Evolutionary conservation across 371 early-diverging fungal species (phyloP).

Genomic region (Rhizopus arrhizus): DNA sequence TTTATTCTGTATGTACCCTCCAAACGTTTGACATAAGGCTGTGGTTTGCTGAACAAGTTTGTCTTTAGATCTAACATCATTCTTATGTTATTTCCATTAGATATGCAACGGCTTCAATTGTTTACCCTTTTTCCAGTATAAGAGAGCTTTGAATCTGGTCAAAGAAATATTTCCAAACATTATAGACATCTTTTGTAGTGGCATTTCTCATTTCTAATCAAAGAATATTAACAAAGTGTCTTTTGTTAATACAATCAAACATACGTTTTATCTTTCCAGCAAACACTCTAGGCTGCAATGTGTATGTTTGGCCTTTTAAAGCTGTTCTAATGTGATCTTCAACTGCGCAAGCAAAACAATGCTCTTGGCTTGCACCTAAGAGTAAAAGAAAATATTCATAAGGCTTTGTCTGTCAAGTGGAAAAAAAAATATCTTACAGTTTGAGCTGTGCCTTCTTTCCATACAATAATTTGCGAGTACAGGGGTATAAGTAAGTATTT

Average conservation of each 20-base stretch:
- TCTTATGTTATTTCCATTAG: background rate
- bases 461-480: slow-evolving; percentile 78
- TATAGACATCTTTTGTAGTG: slow-evolving; percentile 82
- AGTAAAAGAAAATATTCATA: background rate
- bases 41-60: slow-evolving; percentile 75
- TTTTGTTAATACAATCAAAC: slow-evolving; percentile 11
- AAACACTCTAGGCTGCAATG: slow-evolving; percentile 66
- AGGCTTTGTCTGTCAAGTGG: background rate
- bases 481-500: slow-evolving; percentile 87
- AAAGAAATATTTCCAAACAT: slow-evolving; percentile 76
- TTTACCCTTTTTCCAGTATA: slow-evolving; percentile 38
- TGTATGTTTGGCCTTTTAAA: slow-evolving; percentile 36
- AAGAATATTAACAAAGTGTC: slow-evolving; percentile 13
- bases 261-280: slow-evolving; percentile 72
- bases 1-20: slow-evolving; percentile 76
- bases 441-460: slow-evolving; percentile 59
- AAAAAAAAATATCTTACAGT: slow-evolving; percentile 44
- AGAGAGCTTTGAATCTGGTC: slow-evolving; percentile 53
- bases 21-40: slow-evolving; percentile 79
- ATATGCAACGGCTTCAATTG: background rate
- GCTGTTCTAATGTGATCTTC: slow-evolving; percentile 58
- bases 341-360: slow-evolving; percentile 70
- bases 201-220: slow-evolving; percentile 78
- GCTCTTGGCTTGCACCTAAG: slow-evolving; percentile 62
- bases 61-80: slow-evolving; percentile 57